phyloP scores from a whole-genome alignment of 139 green algal species.

The Chlamydomonas incerta region DNA sequence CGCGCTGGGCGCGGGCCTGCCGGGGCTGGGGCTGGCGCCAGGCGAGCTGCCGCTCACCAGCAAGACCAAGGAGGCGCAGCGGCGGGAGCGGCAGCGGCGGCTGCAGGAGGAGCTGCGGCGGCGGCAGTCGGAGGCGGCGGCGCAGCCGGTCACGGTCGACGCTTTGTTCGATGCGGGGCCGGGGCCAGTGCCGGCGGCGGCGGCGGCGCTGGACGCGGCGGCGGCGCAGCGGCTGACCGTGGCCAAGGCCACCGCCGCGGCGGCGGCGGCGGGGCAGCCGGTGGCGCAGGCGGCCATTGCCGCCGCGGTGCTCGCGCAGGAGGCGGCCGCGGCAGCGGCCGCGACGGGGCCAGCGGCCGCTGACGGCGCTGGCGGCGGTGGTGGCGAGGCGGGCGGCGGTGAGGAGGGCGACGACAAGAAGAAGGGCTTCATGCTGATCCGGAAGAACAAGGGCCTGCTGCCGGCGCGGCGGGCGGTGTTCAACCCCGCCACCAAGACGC shows the following conservation, averaged over 20 bases:
- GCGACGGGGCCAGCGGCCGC: background rate
- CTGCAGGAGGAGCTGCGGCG: constrained; percentile 42
- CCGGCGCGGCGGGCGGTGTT: constrained; percentile 39
- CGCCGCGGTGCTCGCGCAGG: background rate
- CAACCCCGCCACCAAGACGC: constrained; percentile 24
- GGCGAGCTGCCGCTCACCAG: constrained; percentile 32
- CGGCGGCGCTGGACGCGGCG: too few species aligned
- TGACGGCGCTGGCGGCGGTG: background rate
- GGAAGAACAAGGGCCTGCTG: constrained; percentile 51
- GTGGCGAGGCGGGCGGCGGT: background rate
- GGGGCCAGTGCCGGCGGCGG: too few species aligned
- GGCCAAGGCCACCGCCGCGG: background rate
- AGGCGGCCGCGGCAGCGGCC: background rate
- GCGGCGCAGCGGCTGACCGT: constrained; percentile 18
- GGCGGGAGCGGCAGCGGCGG: constrained; percentile 29
- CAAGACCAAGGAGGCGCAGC: constrained; percentile 20
- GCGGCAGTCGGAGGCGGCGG: constrained; percentile 34
- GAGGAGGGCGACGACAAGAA: constrained; percentile 6
- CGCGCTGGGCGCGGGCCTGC: background rate
- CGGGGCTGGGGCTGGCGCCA: background rate
- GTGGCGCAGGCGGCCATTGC: background rate
- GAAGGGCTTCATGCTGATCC: constrained; percentile 39
- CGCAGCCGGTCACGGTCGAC: constrained; percentile 24
- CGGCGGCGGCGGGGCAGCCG: background rate
- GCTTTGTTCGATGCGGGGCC: constrained; percentile 26